Percentiles rank a stretch among this genome's conserved stretches.
These are phyloP conservation scores for Auriscalpium microsporum DNA, from an alignment of 768 basidiomycete genomes.

Conservation along the genomic window DNA sequence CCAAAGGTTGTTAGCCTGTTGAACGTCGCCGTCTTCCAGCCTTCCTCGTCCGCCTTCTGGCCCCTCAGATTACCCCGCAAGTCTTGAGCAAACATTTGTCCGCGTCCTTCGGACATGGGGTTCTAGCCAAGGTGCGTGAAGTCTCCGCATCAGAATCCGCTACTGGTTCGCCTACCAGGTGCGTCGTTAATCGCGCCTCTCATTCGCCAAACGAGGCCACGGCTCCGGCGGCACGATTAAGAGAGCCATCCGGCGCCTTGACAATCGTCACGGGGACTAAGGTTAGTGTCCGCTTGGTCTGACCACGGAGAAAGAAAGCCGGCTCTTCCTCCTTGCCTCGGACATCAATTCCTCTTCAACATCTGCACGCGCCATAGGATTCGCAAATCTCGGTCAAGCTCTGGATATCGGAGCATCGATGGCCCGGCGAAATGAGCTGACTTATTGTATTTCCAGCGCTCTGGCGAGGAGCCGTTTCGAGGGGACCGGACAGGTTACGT, in stretches of 20 bases:
- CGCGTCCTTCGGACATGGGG: constrained; percentile 86
- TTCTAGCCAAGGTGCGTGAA: constrained; percentile 97
- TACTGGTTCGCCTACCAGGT: constrained; percentile 89
- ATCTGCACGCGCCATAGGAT: constrained; percentile 71
- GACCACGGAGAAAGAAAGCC: constrained; percentile 93
- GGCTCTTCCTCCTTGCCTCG: constrained; percentile 94
- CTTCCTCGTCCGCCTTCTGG: constrained; percentile 76
- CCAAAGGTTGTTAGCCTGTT: constrained; percentile 96
- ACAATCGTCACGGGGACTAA: constrained; percentile 98
- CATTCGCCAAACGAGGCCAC: constrained; percentile 93
- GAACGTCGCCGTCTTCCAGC: constrained; percentile 87
- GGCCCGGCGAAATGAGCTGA: constrained; percentile 92
- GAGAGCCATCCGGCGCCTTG: constrained; percentile 95
- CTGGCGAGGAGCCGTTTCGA: constrained; percentile 92
- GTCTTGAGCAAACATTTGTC: constrained; percentile 93
- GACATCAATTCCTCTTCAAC: constrained; percentile 94
- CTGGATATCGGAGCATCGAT: constrained; percentile 94
- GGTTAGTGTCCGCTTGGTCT: constrained; percentile 90
- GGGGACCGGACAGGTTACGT: constrained; percentile 53
- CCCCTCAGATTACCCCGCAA: constrained; percentile 73
- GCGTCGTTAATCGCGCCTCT: constrained; percentile 87
- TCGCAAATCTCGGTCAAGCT: constrained; percentile 78
- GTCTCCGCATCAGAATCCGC: constrained; percentile 92
- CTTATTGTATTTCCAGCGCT: constrained; percentile 99
- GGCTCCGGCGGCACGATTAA: constrained; percentile 91